Evolutionary conservation across 1,284 basidiomycete species (phyloP), one percentile per base, ranked within the genome.

Genomic region (Testicularia cyperi): DNA sequence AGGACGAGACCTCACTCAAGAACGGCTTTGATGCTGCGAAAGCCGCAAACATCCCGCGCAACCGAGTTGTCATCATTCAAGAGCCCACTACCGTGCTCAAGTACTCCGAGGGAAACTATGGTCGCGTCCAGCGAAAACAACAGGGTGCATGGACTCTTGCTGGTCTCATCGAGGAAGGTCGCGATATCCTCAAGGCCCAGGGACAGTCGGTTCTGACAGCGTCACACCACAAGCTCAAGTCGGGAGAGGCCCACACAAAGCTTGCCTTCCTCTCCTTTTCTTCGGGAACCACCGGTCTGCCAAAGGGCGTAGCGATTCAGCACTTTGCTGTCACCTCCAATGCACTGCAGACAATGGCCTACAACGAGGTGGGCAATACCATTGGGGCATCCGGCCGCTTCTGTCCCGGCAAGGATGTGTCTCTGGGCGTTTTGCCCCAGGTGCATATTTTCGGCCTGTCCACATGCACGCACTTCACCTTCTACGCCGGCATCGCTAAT

Each of bases 201-300:
- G 42, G 74, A 72, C 1, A 69, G 68, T 20, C 78, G 65, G 26
- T 87, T 82, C 62, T 78, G 13, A 21, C 36, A 84, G 58, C 77
- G 80, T 25, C 57, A 5, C 51, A 64, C 5, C 29, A 42, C 30
- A 78, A 74, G 14, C 78, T 90, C 28, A 74, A 67, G 14, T 79
- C 82, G 2, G 87, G 85, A 0, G 87, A 89, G 75, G 83, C 79
- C 15, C 83, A 81, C 74, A 83, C 79, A 7, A 85, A 68, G 44
- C 44, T 74, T 13, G 72, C 70, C 2, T 72, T 72, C 47, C 48
- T 70, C 6, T 77, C 77, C 25, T 78, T 77, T 65, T 77, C 77
- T 1, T 73, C 69, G 12, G 77, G 77, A 6, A 78, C 77, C 2
- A 78, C 77, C 15, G 77, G 77, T 6, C 34, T 74, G 21, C 77